Evolutionary conservation across 2,329 filamentous ascomycete species (phyloP), one percentile per base, ranked within the genome.

Genomic region (Fusarium verticillioides): DNA sequence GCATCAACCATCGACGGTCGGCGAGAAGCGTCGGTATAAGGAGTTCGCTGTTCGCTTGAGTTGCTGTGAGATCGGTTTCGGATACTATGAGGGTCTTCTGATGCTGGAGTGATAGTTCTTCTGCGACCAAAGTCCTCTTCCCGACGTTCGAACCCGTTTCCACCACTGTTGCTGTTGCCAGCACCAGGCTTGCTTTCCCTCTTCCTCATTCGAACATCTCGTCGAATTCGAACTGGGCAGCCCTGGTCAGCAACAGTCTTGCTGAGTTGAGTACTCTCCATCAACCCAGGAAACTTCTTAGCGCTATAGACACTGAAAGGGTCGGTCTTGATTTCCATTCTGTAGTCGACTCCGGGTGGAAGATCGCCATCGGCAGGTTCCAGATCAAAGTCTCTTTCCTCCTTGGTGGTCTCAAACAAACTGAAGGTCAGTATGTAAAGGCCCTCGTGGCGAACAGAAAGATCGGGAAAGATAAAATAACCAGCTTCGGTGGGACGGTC

Each of bases 391-490:
- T 98, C 95, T 81, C 92, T 92, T 66, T 89, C 85, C 64, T 97
- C 92, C 86, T 97, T 97, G 79, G 95, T 92, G 80, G 97, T 93
- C 84, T 99, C 96, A 78, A 96, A 98, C 39, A 99, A 85, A 78
- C 94, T 95, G 84, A 99, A 98, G 70, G 91, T 93, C 61, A 99
- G 85, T n/a, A 92, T 89, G 82, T 98, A 99, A 75, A 92, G 92
- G 70, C 96, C 96, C 83, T 99, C 96, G 79, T 99, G 96, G 63
- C 96, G 92, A 53, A 99, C 96, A 0, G 96, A 98, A 34, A 98
- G 86, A 82, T 99, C 96, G 7, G 96, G 96, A 81, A 99, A 99
- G 82, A 99, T 94, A 83, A 99, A 99, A 83, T 98, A 99, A 61
- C 95, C 96, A 46, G 90, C 90, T 75, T 91, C 89, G 43, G 84